These are phyloP conservation scores for Cutaneotrichosporon sp. DNA, from an alignment of 1,284 basidiomycete species.

Conservation along the genomic window DNA sequence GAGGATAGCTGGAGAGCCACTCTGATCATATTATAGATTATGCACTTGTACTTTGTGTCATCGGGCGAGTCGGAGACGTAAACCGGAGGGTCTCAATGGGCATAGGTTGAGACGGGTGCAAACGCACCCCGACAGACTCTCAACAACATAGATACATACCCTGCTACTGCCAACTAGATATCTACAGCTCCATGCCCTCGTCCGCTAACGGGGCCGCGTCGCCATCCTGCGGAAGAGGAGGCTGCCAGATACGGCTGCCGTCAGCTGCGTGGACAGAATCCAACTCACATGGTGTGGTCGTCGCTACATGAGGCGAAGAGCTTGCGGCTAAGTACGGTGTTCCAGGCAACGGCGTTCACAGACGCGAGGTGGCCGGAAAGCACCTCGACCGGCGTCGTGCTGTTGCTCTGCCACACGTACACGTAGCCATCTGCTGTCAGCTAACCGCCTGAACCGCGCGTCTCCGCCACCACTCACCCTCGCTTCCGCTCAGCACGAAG, in stretches of 20 bases:
- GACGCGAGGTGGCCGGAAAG: conserved; percentile 78
- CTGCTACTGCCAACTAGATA: neutral
- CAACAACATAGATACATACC: conserved; percentile 1
- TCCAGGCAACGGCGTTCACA: conserved; percentile 96
- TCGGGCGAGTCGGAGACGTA: too few relatives aligned
- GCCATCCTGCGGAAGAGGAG: neutral
- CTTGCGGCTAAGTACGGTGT: conserved; percentile 66
- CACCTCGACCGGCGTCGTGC: conserved; percentile 72
- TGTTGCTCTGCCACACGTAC: conserved; percentile 92
- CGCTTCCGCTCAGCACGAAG: conserved; percentile 89
- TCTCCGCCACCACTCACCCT: conserved; percentile 71
- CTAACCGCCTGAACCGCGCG: neutral
- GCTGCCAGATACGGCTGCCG: conserved; percentile 20
- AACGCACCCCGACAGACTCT: neutral
- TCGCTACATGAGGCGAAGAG: conserved; percentile 95
- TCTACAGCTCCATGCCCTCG: conserved; percentile 18
- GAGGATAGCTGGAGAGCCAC: neutral
- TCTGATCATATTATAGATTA: too few relatives aligned
- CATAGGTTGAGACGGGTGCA: too few relatives aligned
- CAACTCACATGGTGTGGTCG: conserved; percentile 62
- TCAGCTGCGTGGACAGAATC: neutral
- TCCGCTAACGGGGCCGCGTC: neutral
- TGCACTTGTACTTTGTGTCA: too few relatives aligned
- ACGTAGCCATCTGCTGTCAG: conserved; percentile 67
- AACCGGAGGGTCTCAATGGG: too few relatives aligned